Evolutionary conservation across 23 red algal species (phyloP).

Genomic region (Chondrus crispus): DNA sequence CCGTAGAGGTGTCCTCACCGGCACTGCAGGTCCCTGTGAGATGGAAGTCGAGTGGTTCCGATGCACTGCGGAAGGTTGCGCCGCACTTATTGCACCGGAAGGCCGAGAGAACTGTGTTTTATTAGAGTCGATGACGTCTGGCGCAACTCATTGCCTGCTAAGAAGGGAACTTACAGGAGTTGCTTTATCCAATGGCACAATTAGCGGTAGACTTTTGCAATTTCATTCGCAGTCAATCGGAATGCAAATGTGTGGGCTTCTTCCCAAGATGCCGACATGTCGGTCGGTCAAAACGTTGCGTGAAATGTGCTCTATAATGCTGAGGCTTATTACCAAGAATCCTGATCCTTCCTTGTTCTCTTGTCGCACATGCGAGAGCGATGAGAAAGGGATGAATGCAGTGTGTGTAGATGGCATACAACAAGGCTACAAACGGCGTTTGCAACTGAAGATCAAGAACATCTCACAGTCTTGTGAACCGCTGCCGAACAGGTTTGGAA

Average conservation of each 20-base stretch:
- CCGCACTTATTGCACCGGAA: neutral
- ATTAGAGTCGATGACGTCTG: neutral
- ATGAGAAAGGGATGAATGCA: neutral
- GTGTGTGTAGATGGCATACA: neutral
- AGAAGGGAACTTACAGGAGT: neutral
- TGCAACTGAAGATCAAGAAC: neutral
- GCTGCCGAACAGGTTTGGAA: too few relatives aligned
- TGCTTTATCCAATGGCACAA: neutral
- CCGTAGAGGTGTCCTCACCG: neutral
- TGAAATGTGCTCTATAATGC: neutral
- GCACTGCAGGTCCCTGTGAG: neutral
- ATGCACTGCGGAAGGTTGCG: neutral
- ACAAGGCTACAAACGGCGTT: neutral
- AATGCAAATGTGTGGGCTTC: neutral
- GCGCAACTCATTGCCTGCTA: neutral
- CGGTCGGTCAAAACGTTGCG: neutral
- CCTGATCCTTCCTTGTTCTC: neutral
- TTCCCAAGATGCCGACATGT: neutral
- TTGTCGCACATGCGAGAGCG: neutral
- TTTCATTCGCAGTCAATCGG: neutral
- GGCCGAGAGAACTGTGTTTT: neutral
- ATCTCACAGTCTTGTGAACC: neutral
- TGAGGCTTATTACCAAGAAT: neutral
- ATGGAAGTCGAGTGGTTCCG: neutral
- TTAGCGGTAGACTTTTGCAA: neutral